Percentiles rank a stretch among this genome's conserved stretches.
Conservation (phyloP, 2,329 filamentous ascomycete genomes). For the Beauveria bassiana region DNA sequence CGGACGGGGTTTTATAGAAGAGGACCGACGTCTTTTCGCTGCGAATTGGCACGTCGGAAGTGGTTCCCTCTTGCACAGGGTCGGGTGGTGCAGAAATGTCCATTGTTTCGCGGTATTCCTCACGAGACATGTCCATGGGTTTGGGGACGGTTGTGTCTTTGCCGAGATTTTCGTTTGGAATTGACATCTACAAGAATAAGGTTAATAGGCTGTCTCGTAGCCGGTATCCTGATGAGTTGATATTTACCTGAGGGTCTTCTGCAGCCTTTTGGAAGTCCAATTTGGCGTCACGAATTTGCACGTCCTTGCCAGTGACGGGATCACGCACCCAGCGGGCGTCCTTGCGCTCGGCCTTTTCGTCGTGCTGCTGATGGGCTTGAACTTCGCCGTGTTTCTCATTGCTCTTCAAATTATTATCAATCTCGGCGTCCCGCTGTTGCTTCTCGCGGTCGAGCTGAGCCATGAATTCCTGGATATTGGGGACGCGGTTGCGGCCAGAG, state of each 20-base stretch:
- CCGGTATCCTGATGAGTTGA: no score
- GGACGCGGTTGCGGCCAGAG: conserved; percentile 75
- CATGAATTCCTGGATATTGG: conserved; percentile 80
- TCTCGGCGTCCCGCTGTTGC: conserved; percentile 60
- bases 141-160: conserved; percentile 68
- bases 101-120: conserved; percentile 77
- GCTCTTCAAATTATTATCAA: conserved; percentile 50
- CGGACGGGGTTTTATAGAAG: conserved; percentile 86
- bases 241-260: conserved; percentile 59
- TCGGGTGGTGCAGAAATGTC: conserved; percentile 88
- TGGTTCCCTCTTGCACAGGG: conserved; percentile 71
- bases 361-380: conserved; percentile 33
- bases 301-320: conserved; percentile 77
- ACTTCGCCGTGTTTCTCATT: conserved; percentile 30
- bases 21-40: conserved; percentile 95
- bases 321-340: conserved; percentile 71
- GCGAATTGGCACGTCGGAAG: conserved; percentile 89
- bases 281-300: conserved; percentile 77
- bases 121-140: conserved; percentile 59
- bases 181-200: conserved; percentile 49
- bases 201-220: background rate
- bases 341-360: conserved; percentile 28
- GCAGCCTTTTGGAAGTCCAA: conserved; percentile 60
- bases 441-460: conserved; percentile 73
- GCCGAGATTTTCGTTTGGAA: conserved; percentile 83